Base-by-base conservation (phyloP, 495 filamentous ascomycete genomes). In the Neurospora sublineolata region DNA sequence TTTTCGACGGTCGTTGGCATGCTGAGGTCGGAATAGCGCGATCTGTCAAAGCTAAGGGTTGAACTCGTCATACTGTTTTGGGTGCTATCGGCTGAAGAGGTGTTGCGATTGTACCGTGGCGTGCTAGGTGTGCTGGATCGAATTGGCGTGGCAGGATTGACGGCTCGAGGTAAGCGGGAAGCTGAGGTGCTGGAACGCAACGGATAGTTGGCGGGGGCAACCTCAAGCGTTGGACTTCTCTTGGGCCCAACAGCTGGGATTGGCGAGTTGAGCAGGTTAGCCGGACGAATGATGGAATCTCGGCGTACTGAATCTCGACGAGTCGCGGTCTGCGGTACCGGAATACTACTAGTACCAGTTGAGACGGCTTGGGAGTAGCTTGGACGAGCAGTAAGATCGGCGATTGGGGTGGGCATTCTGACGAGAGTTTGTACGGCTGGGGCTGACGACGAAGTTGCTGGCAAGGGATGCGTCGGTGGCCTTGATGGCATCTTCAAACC, bases 61-160 rank as follows among this genome's bases (percentile, higher is more conserved):
- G 79, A 81, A 71, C 75, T 77, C 58, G 41, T 70, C 78, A 80
- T 77, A 75, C 79, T 81, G 68, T 73, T 74, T 52, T 79, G 78
- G 2, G 78, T 79, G 73, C 76, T 81, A 52, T 81, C 79, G 12
- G 79, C 78, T 3, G 77, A 77, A 0, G 78, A 78, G 0, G 73
- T 76, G 44, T 81, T 78, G n/a, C 76, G 77, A 68, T 75, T 68
- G 36, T 77, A 70, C 14, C 52, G 52, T 16, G 52, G 52, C 20
- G 52, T 60, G 18, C 40, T 70, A 2, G 79, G 79, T 0, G 79
- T 80, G 67, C 60, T 73, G 18, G 78, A 74, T 2, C 79, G 74
- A 38, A 77, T 79, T 6, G 79, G 79, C 0, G 78, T 79, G 18
- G 75, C 67, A 11, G 77, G 76, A 58, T 78, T 78, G 42, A 78